Base-by-base conservation (phyloP, 257 asterid genomes). In the Eustoma russellianum region DNA sequence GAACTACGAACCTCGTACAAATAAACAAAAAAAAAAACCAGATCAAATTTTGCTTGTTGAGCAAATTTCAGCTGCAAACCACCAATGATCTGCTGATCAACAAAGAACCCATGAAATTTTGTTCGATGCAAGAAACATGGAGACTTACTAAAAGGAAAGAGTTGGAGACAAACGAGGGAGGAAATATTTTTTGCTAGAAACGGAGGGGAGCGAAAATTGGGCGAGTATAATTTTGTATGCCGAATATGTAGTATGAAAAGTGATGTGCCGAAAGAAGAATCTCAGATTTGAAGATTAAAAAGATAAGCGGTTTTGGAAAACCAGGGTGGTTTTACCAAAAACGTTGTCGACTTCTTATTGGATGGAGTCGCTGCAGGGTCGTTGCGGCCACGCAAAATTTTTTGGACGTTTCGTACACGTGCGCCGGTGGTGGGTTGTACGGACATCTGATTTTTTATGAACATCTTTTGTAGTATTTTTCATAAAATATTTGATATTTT, bases 331-430 rank as follows among this genome's bases (percentile, higher is more conserved):
- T 83, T 81, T 40, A 65, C 61, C 75, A 46, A 72, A 55, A 30
- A 16, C 7, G 89, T 68, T 87, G 94, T 87, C 96, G 72, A 74
- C 0, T 45, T 62, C 5, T 79, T 34, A 87, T 77, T 87, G 92
- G 96, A 47, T 43, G 18, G 47, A 11, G 10, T 2, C 0, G 28
- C 62, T 40, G 34, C 18, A 33, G 14, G 30, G 57, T 60, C 17
- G 55, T 59, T 55, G 47, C 7, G 33, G 50, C 54, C 15, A 6
- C 12, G 13, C 34, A 38, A 46, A 55, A 24, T 55, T 41, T 46
- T 15, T 43, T 18, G 57, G 34, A 33, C 24, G 2, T 11, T 41
- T 16, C 45, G 46, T 48, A 34, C 66, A 50, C 62, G 62, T 67
- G 63, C 53, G 52, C 11, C 12, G 14, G 34, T 5, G 13, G 18